Conservation (phyloP, 2,329 filamentous ascomycete species). For the Verticillium klebahnii region DNA sequence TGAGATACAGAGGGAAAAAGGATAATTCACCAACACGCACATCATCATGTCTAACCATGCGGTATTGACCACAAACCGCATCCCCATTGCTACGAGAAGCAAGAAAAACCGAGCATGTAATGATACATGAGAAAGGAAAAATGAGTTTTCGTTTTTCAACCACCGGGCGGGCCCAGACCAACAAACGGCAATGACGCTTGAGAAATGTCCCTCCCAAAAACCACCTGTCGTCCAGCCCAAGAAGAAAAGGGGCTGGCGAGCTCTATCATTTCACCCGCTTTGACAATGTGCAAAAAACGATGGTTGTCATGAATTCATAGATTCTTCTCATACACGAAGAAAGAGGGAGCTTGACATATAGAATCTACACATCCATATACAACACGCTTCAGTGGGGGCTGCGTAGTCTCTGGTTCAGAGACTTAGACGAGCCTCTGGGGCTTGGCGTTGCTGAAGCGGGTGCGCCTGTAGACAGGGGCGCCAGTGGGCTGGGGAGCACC, state of each 20-base stretch:
- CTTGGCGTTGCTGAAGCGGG: constrained; percentile 13
- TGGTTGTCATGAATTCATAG: constrained; percentile 1
- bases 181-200: background rate
- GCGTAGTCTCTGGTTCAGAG: background rate
- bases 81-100: constrained; percentile 9
- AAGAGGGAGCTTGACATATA: background rate
- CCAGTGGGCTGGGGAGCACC: constrained; percentile 29
- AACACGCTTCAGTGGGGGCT: background rate
- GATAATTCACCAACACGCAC: background rate
- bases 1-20: background rate
- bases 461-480: constrained; percentile 7
- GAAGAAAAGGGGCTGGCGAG: background rate
- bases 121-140: constrained; percentile 4
- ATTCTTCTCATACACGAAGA: constrained; percentile 2
- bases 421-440: background rate
- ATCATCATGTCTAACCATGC: background rate
- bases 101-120: constrained; percentile 4
- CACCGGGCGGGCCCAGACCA: background rate
- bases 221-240: background rate
- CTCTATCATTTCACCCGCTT: background rate
- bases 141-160: background rate
- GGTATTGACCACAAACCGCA: constrained; percentile 11
- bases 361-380: constrained; percentile 5
- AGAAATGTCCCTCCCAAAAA: background rate
- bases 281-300: background rate